A percentile compares a stretch with the other conserved stretches of the same genome.
Conservation (phyloP, 371 early-diverging fungal genomes). For the Rhizopus microsporus region DNA sequence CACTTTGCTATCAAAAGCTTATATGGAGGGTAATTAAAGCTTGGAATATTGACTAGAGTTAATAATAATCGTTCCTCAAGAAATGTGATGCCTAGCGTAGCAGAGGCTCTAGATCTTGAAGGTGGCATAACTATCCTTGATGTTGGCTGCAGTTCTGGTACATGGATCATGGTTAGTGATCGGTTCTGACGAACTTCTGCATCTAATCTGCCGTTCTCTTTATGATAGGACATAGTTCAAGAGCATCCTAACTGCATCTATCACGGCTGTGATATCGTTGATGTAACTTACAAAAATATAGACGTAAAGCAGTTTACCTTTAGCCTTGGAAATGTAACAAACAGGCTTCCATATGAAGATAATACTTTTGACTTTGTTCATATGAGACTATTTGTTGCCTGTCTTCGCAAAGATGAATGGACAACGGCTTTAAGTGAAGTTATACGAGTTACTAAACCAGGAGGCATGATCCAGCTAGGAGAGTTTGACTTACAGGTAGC, state of each 20-base stretch:
- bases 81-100: neutral
- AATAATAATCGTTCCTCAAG: neutral
- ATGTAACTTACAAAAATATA: conserved; percentile 8
- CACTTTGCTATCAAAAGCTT: conserved; percentile 41
- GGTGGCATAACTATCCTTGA: conserved; percentile 27
- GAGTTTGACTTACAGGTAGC: conserved; percentile 21
- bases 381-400: conserved; percentile 47
- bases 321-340: conserved; percentile 27
- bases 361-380: conserved; percentile 36
- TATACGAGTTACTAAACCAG: conserved; percentile 52
- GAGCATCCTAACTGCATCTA: conserved; percentile 38
- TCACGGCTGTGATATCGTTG: conserved; percentile 30
- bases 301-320: conserved; percentile 15
- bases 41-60: no score
- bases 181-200: no score
- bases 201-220: neutral
- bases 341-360: conserved; percentile 16
- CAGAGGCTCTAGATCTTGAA: conserved; percentile 9
- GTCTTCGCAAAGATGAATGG: conserved; percentile 41
- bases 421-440: conserved; percentile 32
- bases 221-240: conserved; percentile 28
- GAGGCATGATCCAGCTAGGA: conserved; percentile 45
- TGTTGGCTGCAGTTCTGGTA: conserved; percentile 46
- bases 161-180: conserved; percentile 24
- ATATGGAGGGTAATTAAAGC: conserved; percentile 21